Evolutionary conservation across 176 grass and related monocot genomes (phyloP), one percentile per base, ranked within the genome.

Genomic region (Eleusine indica): DNA sequence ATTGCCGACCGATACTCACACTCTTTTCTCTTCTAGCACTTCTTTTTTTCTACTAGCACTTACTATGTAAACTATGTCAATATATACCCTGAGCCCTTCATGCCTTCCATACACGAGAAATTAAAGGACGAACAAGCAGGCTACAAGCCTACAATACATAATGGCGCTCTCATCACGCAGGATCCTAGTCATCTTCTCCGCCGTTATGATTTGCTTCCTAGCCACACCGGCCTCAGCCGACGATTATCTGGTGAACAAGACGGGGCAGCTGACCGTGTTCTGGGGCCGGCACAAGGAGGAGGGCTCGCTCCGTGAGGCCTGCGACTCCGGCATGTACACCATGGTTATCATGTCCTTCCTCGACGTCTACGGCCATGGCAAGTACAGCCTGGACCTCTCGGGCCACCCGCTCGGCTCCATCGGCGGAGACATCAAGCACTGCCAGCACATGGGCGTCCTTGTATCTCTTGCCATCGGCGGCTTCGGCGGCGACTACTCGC

Each of bases 391-490:
- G 13, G 35, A 81, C 78, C 19, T 81, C 3, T 81, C 78, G 1
- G 78, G 78, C 35, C 78, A 81, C 78, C 48, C 78, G 0, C 0
- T 54, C 13, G 78, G 48, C 78, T 35, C 35, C 66, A 0, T 81
- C 78, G 78, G 78, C 49, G 78, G 40, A 19, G 78, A 81, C 78
- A 28, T 80, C 78, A 80, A 80, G 76, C 76, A 78, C 76, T 78
- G 76, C 76, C 76, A 79, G 76, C 66, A 2, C 42, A 32, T 5
- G 0, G 43, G 67, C 49, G 14, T 70, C 3, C 66, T 52, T 0
- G 48, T 70, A 0, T 58, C 67, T 2, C 79, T 81, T 51, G 70
- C 79, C 49, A 7, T 81, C 79, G 79, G 79, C 22, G 79, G 66
- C 19, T 81, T 81, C 79, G 79, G 79, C 79, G 0, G 7, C 37